These are phyloP conservation scores for Fonsecaea monophora DNA, from an alignment of 2,329 filamentous ascomycete species.

Conservation along the genomic window DNA sequence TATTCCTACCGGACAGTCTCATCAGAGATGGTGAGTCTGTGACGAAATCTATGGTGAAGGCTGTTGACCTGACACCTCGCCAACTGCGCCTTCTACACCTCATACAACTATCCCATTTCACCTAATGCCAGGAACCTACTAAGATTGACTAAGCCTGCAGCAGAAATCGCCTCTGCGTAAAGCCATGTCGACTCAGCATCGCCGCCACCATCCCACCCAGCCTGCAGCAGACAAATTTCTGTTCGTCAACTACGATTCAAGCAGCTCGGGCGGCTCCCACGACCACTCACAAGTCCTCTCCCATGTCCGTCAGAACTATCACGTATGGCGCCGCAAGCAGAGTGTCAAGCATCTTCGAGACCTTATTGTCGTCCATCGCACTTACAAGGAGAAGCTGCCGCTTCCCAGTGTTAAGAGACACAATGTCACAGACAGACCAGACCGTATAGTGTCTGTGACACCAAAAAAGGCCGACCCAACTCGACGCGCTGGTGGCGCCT, in stretches of 20 bases:
- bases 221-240: constrained; percentile 5
- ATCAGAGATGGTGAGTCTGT: neutral
- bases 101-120: too few relatives aligned
- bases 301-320: constrained; percentile 12
- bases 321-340: neutral
- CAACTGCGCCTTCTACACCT: too few relatives aligned
- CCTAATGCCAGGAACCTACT: neutral
- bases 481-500: neutral
- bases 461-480: neutral
- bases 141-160: neutral
- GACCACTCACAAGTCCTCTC: constrained; percentile 10
- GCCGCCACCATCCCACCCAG: neutral
- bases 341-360: constrained; percentile 4
- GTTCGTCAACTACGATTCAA: constrained; percentile 9
- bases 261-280: neutral
- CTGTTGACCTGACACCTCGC: too few relatives aligned
- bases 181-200: neutral
- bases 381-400: neutral
- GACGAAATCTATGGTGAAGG: too few relatives aligned
- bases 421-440: neutral
- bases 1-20: neutral
- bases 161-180: neutral
- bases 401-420: neutral
- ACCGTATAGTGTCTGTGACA: neutral
- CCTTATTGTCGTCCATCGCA: neutral